phyloP scores from a whole-genome alignment of 176 grass and related monocot genomes.

The Juncus effusus region DNA sequence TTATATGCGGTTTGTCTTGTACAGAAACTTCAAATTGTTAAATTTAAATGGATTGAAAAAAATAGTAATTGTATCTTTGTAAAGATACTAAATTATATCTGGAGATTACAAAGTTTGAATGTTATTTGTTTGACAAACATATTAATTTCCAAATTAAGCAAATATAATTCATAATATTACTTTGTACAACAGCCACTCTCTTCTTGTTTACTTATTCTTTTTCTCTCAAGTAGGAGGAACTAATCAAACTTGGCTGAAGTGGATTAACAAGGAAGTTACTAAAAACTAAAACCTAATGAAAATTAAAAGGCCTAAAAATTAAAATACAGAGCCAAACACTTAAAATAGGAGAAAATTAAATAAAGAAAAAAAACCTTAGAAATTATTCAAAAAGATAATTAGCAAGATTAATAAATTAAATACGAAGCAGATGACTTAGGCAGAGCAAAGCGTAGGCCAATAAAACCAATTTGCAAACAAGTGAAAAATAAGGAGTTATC shows the following conservation, averaged over 20 bases:
- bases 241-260: conserved; percentile 10
- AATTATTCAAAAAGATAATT: conserved; percentile 7
- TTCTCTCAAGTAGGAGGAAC: conserved; percentile 1
- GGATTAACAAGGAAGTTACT: neutral
- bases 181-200: conserved; percentile 23
- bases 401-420: conserved; percentile 33
- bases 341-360: neutral
- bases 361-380: conserved; percentile 21
- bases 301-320: conserved; percentile 11
- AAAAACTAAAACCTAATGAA: conserved; percentile 11
- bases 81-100: too few relatives aligned
- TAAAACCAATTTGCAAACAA: conserved; percentile 56
- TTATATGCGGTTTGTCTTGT: too few relatives aligned
- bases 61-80: too few relatives aligned
- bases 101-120: too few relatives aligned
- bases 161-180: conserved; percentile 22
- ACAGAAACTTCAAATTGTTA: too few relatives aligned
- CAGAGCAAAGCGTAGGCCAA: conserved; percentile 58
- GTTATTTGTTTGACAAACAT: too few relatives aligned
- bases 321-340: neutral
- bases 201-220: neutral
- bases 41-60: too few relatives aligned
- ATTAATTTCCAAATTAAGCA: neutral
- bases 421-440: conserved; percentile 51
- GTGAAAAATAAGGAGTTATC: conserved; percentile 59